Conservation (phyloP, 306 rosid genomes). For the Styphnolobium japonicum region DNA sequence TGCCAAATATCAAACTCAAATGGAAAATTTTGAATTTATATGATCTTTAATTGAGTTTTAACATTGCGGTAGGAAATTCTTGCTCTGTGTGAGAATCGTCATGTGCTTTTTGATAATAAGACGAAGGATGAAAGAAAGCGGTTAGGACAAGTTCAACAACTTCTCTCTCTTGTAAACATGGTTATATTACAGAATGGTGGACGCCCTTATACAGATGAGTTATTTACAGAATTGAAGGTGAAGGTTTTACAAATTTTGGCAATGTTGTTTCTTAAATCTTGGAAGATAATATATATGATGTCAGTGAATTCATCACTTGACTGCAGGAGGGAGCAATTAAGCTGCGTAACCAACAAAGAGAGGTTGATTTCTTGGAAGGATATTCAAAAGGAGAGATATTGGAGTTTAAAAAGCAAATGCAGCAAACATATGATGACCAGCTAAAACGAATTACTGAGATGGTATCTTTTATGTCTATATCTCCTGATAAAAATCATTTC, state of each 20-base stretch:
- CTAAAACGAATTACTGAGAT: conserved; percentile 77
- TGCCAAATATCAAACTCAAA: neutral
- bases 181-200: conserved; percentile 61
- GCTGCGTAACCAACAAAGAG: conserved; percentile 51
- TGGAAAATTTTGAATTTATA: neutral
- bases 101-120: conserved; percentile 85
- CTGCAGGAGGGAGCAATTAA: conserved; percentile 62
- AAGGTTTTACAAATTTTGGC: neutral
- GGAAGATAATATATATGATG: neutral
- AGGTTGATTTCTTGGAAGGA: conserved; percentile 55
- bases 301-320: conserved; percentile 18
- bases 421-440: conserved; percentile 59
- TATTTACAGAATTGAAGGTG: conserved; percentile 75
- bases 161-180: conserved; percentile 54
- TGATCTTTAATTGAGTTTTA: conserved; percentile 5
- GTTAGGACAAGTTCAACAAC: conserved; percentile 59
- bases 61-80: conserved; percentile 57
- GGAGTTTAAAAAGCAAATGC: conserved; percentile 56
- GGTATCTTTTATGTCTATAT: conserved; percentile 43
- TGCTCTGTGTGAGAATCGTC: conserved; percentile 54
- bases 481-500: neutral
- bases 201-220: conserved; percentile 63
- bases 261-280: neutral
- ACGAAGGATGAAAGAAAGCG: conserved; percentile 63
- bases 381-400: conserved; percentile 43